These are phyloP conservation scores for Neospora caninum DNA, from an alignment of 169 alveolate genomes.

Conservation along the genomic window DNA sequence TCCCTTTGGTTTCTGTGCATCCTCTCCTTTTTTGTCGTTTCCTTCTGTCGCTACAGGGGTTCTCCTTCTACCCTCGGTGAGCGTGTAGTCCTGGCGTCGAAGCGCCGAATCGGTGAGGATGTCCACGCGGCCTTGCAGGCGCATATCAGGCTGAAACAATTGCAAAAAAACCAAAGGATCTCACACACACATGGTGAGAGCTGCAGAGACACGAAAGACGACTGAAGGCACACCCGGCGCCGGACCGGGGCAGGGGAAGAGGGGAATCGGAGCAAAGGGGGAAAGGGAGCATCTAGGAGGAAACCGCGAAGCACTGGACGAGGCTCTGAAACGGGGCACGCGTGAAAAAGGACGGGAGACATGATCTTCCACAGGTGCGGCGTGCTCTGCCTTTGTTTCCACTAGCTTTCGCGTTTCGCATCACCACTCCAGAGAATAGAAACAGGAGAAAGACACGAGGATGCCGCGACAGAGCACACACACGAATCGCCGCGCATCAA, in stretches of 20 bases:
- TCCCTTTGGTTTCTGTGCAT: neutral
- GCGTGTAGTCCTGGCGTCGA: conserved; percentile 4
- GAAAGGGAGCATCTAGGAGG: neutral
- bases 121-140: conserved; percentile 55
- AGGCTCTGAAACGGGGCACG: too few species aligned
- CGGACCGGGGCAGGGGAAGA: neutral
- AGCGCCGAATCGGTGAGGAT: conserved; percentile 57
- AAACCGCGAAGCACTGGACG: neutral
- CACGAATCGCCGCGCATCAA: too few species aligned
- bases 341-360: too few species aligned
- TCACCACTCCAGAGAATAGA: too few species aligned
- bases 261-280: neutral
- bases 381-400: too few species aligned
- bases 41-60: neutral
- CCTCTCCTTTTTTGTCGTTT: neutral
- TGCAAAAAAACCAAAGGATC: neutral
- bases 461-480: too few species aligned
- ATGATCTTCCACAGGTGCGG: too few species aligned
- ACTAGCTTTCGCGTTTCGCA: too few species aligned
- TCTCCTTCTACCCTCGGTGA: neutral
- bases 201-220: neutral
- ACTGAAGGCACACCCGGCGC: neutral
- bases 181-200: neutral
- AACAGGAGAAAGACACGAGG: too few species aligned
- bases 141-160: conserved; percentile 52